Evolutionary conservation across 192 early-diverging fungal genomes (phyloP).

Genomic region (Ambispora gerdemannii): DNA sequence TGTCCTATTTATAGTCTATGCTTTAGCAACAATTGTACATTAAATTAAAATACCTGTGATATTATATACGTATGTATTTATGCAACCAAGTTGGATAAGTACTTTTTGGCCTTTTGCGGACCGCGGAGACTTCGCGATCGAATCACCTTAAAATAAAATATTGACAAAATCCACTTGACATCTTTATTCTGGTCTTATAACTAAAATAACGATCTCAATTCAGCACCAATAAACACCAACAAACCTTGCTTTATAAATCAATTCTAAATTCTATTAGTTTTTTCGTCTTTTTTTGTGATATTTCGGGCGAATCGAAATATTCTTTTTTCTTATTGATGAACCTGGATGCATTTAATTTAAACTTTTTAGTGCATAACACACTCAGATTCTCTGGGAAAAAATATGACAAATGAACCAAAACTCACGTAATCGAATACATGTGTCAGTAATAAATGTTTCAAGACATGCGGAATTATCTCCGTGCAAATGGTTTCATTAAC

Average conservation of each 20-base stretch:
- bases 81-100: not conserved
- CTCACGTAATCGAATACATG: no score
- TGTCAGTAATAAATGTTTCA: no score
- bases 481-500: no score
- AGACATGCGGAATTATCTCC: no score
- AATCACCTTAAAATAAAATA: not conserved
- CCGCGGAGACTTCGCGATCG: no score
- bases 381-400: no score
- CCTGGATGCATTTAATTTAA: no score
- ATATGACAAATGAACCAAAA: no score
- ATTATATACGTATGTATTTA: not conserved
- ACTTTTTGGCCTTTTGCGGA: not conserved
- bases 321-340: not conserved
- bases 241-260: not conserved
- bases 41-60: not conserved
- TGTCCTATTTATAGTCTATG: not conserved
- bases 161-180: not conserved
- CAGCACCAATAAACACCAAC: not conserved
- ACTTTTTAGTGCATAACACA: no score
- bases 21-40: not conserved
- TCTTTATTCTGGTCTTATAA: not conserved
- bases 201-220: not conserved
- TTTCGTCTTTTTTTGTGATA: not conserved
- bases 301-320: not conserved
- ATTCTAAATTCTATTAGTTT: not conserved